Conservation (phyloP, 768 basidiomycete genomes). For the Daedaleopsis nitida region DNA sequence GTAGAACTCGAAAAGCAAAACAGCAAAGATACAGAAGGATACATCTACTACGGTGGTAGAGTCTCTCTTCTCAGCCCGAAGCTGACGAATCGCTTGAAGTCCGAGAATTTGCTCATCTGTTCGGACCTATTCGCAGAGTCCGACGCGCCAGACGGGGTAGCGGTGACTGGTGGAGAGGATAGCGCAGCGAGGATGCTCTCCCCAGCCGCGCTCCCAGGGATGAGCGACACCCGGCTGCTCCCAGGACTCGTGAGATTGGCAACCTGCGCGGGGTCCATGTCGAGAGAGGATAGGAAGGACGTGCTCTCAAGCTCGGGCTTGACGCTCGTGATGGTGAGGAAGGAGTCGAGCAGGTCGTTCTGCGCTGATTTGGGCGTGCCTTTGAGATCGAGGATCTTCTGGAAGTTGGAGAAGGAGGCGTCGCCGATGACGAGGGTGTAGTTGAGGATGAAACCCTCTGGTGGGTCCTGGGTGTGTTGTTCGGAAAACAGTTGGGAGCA, state of each 20-base stretch:
- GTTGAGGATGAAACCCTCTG: constrained; percentile 93
- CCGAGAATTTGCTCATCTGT: constrained; percentile 68
- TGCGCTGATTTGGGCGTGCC: constrained; percentile 87
- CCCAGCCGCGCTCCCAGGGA: constrained; percentile 36
- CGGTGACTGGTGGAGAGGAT: constrained; percentile 59
- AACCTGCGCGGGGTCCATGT: constrained; percentile 85
- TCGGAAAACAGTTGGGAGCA: background rate
- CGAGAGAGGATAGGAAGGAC: constrained; percentile 90
- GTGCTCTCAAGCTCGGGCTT: constrained; percentile 85
- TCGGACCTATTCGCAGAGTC: constrained; percentile 49
- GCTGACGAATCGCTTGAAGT: constrained; percentile 84
- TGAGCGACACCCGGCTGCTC: constrained; percentile 59
- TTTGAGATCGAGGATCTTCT: constrained; percentile 97
- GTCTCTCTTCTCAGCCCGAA: constrained; percentile 82
- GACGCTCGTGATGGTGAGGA: constrained; percentile 91
- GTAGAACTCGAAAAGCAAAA: too few relatives aligned
- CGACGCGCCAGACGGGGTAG: constrained; percentile 62
- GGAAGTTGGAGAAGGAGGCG: constrained; percentile 95
- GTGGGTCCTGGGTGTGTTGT: constrained; percentile 64
- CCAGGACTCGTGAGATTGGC: constrained; percentile 67
- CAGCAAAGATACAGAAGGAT: too few relatives aligned
- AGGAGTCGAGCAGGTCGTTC: constrained; percentile 87
- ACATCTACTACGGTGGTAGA: constrained; percentile 18
- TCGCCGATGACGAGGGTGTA: constrained; percentile 95
- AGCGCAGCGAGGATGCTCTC: constrained; percentile 65